Evolutionary conservation across 192 early-diverging fungal species (phyloP).

Genomic region (Coemansia sp.): DNA sequence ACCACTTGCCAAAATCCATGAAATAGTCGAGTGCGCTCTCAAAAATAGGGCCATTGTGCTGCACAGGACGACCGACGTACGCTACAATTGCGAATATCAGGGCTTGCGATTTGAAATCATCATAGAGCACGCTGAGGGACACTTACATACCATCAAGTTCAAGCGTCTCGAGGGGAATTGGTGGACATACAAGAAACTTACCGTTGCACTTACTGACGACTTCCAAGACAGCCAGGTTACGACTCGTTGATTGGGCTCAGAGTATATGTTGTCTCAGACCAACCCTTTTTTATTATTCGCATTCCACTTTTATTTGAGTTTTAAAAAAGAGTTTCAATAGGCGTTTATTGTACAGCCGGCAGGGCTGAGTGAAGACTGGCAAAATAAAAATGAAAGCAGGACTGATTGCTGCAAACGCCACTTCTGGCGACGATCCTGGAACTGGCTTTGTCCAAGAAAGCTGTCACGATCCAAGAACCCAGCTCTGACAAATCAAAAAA

Average conservation of each 20-base stretch:
- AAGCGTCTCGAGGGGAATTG: constrained; percentile 47
- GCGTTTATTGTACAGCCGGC: too few relatives aligned
- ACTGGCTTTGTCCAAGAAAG: too few relatives aligned
- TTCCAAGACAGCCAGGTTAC: constrained; percentile 15
- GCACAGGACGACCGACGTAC: constrained; percentile 31
- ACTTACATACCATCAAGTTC: constrained; percentile 45
- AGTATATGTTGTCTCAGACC: not conserved
- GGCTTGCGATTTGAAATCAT: constrained; percentile 42
- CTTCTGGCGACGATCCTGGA: too few relatives aligned
- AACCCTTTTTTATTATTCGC: not conserved
- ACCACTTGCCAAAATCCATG: constrained; percentile 39
- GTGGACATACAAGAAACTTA: constrained; percentile 50
- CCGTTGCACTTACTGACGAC: constrained; percentile 44
- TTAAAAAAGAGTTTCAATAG: too few relatives aligned
- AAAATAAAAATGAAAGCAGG: too few relatives aligned
- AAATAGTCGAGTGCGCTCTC: constrained; percentile 33
- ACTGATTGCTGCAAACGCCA: too few relatives aligned
- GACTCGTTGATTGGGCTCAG: not conserved
- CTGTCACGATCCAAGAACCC: too few relatives aligned
- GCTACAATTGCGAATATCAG: constrained; percentile 45
- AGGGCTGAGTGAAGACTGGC: too few relatives aligned
- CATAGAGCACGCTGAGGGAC: constrained; percentile 43
- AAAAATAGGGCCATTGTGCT: constrained; percentile 37
- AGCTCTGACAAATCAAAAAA: too few relatives aligned
- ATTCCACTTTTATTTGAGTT: too few relatives aligned